Evolutionary conservation across 306 rosid genomes (phyloP).

Genomic region (Casuarina cunninghamiana): DNA sequence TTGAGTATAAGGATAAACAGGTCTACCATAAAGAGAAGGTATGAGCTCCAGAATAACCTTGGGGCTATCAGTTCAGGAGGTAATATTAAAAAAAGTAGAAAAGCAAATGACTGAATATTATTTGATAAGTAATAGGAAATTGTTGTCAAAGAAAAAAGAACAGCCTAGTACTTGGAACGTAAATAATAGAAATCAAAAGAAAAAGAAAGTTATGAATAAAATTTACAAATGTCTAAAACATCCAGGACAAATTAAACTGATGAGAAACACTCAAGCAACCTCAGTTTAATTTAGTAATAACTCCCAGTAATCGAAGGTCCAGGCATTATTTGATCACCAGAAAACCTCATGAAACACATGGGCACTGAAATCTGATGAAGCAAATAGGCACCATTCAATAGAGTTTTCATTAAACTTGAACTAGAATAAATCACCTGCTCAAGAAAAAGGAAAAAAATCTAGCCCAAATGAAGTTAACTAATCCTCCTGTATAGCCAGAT

Average conservation of each 20-base stretch:
- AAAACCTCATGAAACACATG: not conserved
- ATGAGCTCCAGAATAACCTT: not conserved
- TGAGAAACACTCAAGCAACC: not conserved
- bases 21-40: not conserved
- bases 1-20: not conserved
- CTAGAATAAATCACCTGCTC: not conserved
- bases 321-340: not conserved
- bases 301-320: not conserved
- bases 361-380: not conserved
- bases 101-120: not conserved
- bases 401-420: not conserved
- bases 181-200: not conserved
- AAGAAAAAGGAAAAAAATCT: too few species aligned
- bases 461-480: not conserved
- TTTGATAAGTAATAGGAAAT: too few species aligned
- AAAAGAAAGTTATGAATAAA: not conserved
- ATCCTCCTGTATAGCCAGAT: too few species aligned
- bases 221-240: not conserved
- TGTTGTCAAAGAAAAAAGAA: not conserved
- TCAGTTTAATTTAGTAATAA: not conserved
- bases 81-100: not conserved
- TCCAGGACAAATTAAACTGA: not conserved
- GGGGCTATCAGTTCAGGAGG: not conserved
- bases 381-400: not conserved
- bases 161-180: not conserved